phyloP scores from a whole-genome alignment of 2,329 filamentous ascomycete species.

The Aspergillus sp. region DNA sequence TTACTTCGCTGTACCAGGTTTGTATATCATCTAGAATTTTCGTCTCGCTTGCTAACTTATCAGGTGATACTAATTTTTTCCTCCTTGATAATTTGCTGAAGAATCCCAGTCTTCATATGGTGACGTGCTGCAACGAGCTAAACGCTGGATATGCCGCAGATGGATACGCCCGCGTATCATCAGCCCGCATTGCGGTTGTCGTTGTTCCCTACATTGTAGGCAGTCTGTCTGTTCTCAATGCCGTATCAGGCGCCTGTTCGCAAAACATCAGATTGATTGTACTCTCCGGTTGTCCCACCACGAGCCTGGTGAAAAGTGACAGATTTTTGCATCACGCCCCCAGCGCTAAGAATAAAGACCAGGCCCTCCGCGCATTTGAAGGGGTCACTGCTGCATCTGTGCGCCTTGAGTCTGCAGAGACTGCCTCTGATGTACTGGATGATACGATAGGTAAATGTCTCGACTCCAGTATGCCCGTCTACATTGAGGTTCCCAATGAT shows the following conservation, averaged over 20 bases:
- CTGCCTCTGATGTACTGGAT: conserved; percentile 9
- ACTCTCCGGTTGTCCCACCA: conserved; percentile 12
- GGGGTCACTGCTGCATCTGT: conserved; percentile 13
- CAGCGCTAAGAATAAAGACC: conserved; percentile 6
- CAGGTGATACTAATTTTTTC: conserved; percentile 10
- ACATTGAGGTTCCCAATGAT: conserved; percentile 14
- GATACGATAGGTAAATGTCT: conserved; percentile 9
- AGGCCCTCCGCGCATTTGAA: conserved; percentile 7
- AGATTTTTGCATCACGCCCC: conserved; percentile 13
- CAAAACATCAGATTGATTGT: conserved; percentile 14
- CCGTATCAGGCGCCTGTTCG: conserved; percentile 16
- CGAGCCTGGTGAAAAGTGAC: not conserved
- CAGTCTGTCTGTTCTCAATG: conserved; percentile 15
- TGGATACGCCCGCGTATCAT: conserved; percentile 16
- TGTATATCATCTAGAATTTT: not conserved
- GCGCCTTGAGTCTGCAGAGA: not conserved
- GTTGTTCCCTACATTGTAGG: conserved; percentile 19
- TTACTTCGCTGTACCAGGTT: conserved; percentile 18
- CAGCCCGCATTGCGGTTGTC: conserved; percentile 7
- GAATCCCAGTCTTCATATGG: conserved; percentile 9
- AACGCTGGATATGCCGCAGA: conserved; percentile 21
- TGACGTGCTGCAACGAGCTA: conserved; percentile 19
- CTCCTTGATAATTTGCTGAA: conserved; percentile 10
- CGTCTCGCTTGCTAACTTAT: not conserved
- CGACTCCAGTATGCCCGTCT: conserved; percentile 4